Percentiles rank a stretch among this genome's conserved stretches.
Evolutionary conservation across 2,329 filamentous ascomycete genomes (phyloP).

Genomic region (Talaromyces verruculosus): DNA sequence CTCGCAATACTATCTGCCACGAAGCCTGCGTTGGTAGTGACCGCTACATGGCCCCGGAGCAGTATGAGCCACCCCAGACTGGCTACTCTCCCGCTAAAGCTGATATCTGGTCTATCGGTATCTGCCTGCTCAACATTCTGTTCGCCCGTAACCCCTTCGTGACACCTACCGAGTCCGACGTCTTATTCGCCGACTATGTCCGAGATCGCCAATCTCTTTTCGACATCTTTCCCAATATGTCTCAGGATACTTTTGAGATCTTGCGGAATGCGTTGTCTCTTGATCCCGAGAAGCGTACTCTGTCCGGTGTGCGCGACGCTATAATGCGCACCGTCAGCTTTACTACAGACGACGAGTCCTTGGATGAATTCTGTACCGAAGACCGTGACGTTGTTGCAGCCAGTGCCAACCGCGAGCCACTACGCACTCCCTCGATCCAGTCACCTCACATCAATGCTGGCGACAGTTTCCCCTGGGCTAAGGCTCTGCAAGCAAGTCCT

Average conservation of each 20-base stretch:
- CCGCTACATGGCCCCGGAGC: conserved; percentile 98
- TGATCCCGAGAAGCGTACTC: conserved; percentile 83
- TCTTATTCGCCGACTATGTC: conserved; percentile 88
- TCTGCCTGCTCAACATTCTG: conserved; percentile 92
- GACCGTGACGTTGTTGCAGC: conserved; percentile 75
- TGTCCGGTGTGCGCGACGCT: conserved; percentile 73
- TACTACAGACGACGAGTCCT: conserved; percentile 84
- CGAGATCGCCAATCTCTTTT: conserved; percentile 94
- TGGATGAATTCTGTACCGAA: conserved; percentile 90
- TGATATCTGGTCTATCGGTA: conserved; percentile 95
- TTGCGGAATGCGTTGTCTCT: conserved; percentile 86
- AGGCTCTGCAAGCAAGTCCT: conserved; percentile 76
- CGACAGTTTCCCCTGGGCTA: conserved; percentile 92
- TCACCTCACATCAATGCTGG: conserved; percentile 73
- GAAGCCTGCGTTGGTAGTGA: conserved; percentile 95
- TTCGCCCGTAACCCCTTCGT: conserved; percentile 97
- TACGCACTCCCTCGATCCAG: conserved; percentile 92
- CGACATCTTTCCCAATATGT: conserved; percentile 98
- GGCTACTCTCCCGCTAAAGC: conserved; percentile 93
- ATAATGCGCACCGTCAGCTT: conserved; percentile 81
- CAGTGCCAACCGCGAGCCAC: conserved; percentile 84
- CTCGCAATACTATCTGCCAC: conserved; percentile 82
- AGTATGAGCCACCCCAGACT: conserved; percentile 82
- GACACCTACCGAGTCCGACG: conserved; percentile 83
- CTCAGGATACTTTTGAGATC: conserved; percentile 94